Conservation (phyloP, 2,329 filamentous ascomycete species). For the Fusarium compactum region DNA sequence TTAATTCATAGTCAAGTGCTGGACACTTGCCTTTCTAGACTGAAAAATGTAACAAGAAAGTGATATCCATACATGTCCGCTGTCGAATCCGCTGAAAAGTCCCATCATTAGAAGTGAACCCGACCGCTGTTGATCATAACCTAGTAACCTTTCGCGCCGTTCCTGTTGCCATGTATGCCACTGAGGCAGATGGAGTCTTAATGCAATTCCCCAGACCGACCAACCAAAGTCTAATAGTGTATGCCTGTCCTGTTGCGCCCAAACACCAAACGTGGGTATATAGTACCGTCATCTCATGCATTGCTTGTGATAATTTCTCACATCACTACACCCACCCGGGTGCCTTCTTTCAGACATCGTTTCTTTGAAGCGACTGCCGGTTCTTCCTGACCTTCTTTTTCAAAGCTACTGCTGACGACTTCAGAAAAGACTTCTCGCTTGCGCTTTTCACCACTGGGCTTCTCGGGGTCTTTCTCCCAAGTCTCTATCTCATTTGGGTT, state of each 20-base stretch:
- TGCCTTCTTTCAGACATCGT: conserved; percentile 49
- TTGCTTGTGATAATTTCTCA: conserved; percentile 29
- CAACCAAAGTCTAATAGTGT: conserved; percentile 24
- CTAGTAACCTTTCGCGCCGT: conserved; percentile 29
- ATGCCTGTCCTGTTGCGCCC: conserved; percentile 25
- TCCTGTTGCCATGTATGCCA: conserved; percentile 34
- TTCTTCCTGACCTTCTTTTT: conserved; percentile 52
- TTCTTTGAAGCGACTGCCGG: conserved; percentile 50
- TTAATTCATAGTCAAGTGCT: conserved; percentile 31
- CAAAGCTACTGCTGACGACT: conserved; percentile 57
- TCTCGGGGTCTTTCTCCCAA: conserved; percentile 57
- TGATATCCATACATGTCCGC: conserved; percentile 23
- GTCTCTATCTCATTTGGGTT: conserved; percentile 59
- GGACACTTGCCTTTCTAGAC: not conserved
- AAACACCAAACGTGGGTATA: conserved; percentile 27
- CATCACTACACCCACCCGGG: conserved; percentile 49
- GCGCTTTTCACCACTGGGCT: conserved; percentile 48
- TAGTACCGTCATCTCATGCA: conserved; percentile 13
- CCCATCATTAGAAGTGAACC: conserved; percentile 9
- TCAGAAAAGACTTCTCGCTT: conserved; percentile 55
- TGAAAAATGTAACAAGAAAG: conserved; percentile 21
- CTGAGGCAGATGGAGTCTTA: conserved; percentile 39
- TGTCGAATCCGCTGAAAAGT: not conserved
- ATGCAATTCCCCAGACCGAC: conserved; percentile 27
- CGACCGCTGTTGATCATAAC: conserved; percentile 21